Conservation (phyloP, 2,329 filamentous ascomycete species). For the Pezicula radicicola region DNA sequence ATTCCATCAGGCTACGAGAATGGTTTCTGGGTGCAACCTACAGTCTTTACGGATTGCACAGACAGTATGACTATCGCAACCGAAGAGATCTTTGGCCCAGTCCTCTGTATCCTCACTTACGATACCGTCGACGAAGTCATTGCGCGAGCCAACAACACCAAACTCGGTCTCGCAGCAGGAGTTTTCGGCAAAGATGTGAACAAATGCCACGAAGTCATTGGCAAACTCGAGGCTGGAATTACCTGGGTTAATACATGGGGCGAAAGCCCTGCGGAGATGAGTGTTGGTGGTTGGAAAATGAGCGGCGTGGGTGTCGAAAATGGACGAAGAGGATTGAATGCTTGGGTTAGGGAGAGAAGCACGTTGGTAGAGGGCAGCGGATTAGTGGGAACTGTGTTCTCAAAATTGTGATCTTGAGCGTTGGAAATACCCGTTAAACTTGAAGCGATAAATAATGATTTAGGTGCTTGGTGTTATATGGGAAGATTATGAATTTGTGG, state of each 20-base stretch:
- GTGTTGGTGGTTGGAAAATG: slow-evolving; percentile 88
- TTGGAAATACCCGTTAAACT: slow-evolving; percentile 4
- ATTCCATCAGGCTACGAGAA: slow-evolving; percentile 35
- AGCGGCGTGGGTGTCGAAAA: slow-evolving; percentile 89
- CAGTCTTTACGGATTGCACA: slow-evolving; percentile 81
- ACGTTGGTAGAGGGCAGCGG: slow-evolving; percentile 78
- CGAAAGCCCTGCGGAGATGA: slow-evolving; percentile 90
- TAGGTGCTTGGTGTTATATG: neutral
- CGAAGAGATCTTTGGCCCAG: slow-evolving; percentile 88
- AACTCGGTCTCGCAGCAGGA: slow-evolving; percentile 77
- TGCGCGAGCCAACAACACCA: slow-evolving; percentile 70
- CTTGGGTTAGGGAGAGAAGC: slow-evolving; percentile 85
- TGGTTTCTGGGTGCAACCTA: slow-evolving; percentile 84
- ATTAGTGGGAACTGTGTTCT: slow-evolving; percentile 68
- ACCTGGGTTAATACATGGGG: slow-evolving; percentile 95
- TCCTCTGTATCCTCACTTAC: slow-evolving; percentile 79
- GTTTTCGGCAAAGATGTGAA: slow-evolving; percentile 78
- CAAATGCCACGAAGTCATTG: slow-evolving; percentile 67
- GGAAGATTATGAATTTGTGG: neutral
- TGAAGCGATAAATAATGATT: slow-evolving; percentile 19
- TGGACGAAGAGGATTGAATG: slow-evolving; percentile 72
- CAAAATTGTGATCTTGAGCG: slow-evolving; percentile 42
- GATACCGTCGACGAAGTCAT: slow-evolving; percentile 67
- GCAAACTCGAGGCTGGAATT: slow-evolving; percentile 75
- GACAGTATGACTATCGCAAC: slow-evolving; percentile 76